phyloP scores from a whole-genome alignment of 2,329 filamentous ascomycete species.

The Hortaea sp. region DNA sequence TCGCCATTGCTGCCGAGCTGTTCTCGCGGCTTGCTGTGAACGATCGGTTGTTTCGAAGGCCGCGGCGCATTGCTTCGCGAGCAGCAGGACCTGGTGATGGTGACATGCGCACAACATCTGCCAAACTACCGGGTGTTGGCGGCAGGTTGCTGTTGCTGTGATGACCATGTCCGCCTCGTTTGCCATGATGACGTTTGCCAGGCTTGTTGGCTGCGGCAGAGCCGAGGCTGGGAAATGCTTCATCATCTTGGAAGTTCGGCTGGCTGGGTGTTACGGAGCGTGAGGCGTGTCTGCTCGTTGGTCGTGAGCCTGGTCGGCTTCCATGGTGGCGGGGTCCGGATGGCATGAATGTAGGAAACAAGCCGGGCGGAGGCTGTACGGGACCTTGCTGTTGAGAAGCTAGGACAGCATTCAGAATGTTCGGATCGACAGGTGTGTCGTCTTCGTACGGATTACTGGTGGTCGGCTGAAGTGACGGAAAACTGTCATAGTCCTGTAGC shows the following conservation, averaged over 20 bases:
- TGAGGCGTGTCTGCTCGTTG: constrained; percentile 69
- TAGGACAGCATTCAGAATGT: constrained; percentile 34
- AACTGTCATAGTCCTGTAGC: constrained; percentile 73
- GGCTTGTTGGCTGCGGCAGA: constrained; percentile 62
- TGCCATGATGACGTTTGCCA: constrained; percentile 86
- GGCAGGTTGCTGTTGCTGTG: constrained; percentile 57
- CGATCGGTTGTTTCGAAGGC: constrained; percentile 55
- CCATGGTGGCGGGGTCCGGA: constrained; percentile 26
- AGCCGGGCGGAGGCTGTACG: constrained; percentile 48
- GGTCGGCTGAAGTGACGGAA: constrained; percentile 58
- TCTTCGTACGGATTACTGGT: constrained; percentile 35
- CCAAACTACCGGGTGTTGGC: constrained; percentile 67
- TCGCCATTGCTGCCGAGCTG: constrained; percentile 70
- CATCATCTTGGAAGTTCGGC: constrained; percentile 68
- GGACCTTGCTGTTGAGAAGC: constrained; percentile 32
- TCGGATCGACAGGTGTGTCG: constrained; percentile 24
- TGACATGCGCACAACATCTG: constrained; percentile 91
- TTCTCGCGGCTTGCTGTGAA: constrained; percentile 59
- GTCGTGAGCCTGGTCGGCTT: constrained; percentile 67
- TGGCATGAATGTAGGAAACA: constrained; percentile 51
- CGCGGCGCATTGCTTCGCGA: constrained; percentile 44
- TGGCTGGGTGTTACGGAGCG: constrained; percentile 54
- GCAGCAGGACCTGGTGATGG: constrained; percentile 40
- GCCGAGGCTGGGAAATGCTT: constrained; percentile 85
- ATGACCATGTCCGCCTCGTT: constrained; percentile 68